Conservation (phyloP, 352 stramenopile species). For the Phytophthora tentaculata region DNA sequence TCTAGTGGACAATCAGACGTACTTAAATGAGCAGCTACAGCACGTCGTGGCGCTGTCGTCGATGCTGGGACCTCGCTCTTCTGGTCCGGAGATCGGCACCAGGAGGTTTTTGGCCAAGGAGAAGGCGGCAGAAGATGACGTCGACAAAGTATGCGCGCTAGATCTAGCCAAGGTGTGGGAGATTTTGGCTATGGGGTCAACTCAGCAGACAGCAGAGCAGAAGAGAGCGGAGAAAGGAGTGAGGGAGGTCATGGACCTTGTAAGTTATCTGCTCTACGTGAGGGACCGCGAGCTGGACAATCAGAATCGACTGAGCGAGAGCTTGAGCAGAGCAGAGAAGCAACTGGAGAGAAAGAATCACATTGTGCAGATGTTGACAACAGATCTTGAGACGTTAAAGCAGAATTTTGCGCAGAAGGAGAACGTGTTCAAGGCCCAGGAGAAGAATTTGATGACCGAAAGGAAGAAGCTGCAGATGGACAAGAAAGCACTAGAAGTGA, state of each 20-base stretch:
- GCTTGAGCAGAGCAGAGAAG: conserved; percentile 47
- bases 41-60: conserved; percentile 49
- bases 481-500: conserved; percentile 73
- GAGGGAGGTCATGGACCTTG: conserved; percentile 66
- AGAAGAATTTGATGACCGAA: conserved; percentile 56
- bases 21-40: conserved; percentile 73
- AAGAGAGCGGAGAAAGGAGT: conserved; percentile 46
- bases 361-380: conserved; percentile 47
- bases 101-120: conserved; percentile 22
- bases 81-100: conserved; percentile 25
- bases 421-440: conserved; percentile 69
- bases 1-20: conserved; percentile 53
- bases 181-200: conserved; percentile 20
- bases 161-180: conserved; percentile 31
- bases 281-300: conserved; percentile 58
- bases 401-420: conserved; percentile 63
- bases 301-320: conserved; percentile 60
- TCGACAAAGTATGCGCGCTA: conserved; percentile 35
- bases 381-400: conserved; percentile 56
- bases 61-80: conserved; percentile 3
- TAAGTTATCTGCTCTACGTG: conserved; percentile 73
- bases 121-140: conserved; percentile 23
- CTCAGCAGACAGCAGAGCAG: conserved; percentile 25
- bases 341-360: conserved; percentile 61
- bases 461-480: conserved; percentile 61